Evolutionary conservation across 768 basidiomycete genomes (phyloP).

Genomic region (Mycena crocata): DNA sequence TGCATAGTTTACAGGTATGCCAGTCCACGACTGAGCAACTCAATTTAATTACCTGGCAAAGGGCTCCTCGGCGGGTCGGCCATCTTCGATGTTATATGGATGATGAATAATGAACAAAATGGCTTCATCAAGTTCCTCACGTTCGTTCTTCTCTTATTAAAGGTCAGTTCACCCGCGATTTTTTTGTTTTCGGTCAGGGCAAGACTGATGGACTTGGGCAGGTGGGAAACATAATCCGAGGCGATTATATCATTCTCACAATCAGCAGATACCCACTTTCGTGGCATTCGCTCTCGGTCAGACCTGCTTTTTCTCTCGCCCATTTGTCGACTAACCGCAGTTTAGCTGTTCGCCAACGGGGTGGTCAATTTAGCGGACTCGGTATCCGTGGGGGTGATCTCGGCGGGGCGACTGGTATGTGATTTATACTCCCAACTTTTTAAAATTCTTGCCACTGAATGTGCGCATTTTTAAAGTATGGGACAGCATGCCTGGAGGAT

Average conservation of each 20-base stretch:
- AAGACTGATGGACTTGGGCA: too few relatives aligned
- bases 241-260: too few relatives aligned
- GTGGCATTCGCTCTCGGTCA: conserved; percentile 55
- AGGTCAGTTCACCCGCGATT: too few relatives aligned
- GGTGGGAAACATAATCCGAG: too few relatives aligned
- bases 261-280: conserved; percentile 69
- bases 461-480: conserved; percentile 68
- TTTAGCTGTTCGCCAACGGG: conserved; percentile 64
- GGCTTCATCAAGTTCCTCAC: conserved; percentile 67
- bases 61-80: conserved; percentile 70
- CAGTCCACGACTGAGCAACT: not conserved
- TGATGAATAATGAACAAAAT: conserved; percentile 65
- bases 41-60: conserved; percentile 62
- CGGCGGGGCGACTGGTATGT: conserved; percentile 67
- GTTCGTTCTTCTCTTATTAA: conserved; percentile 66
- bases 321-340: not conserved
- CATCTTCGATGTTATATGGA: conserved; percentile 80
- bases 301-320: not conserved
- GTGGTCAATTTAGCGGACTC: conserved; percentile 64
- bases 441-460: conserved; percentile 22
- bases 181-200: not conserved
- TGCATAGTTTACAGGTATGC: conserved; percentile 16
- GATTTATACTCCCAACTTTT: not conserved
- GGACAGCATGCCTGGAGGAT: conserved; percentile 80
- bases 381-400: conserved; percentile 59